These are phyloP conservation scores for Aristolochia californica DNA, from an alignment of 164 flowering plant species.

Conservation along the genomic window DNA sequence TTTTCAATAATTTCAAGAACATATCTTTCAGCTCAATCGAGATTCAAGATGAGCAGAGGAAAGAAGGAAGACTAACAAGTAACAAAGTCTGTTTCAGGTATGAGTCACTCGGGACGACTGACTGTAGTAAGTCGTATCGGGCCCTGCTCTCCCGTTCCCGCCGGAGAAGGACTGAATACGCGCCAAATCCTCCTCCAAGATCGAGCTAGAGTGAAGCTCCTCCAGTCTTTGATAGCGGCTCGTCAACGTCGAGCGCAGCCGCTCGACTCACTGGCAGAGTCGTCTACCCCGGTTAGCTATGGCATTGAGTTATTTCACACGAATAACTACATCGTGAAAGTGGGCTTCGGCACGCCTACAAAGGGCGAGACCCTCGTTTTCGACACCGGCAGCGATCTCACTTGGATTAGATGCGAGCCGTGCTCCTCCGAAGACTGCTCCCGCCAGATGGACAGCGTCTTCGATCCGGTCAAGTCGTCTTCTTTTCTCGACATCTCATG, in stretches of 20 bases:
- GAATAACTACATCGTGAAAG: slow-evolving; percentile 1
- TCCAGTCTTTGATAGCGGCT: slow-evolving; percentile 15
- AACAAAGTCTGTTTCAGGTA: not conserved
- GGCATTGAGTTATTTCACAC: not conserved
- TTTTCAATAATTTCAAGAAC: not conserved
- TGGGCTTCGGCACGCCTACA: slow-evolving; percentile 5
- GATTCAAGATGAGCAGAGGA: too few species aligned
- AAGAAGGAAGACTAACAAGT: not conserved
- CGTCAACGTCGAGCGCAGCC: too few species aligned
- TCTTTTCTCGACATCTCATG: not conserved
- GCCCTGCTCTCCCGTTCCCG: slow-evolving; percentile 28
- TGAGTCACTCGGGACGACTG: slow-evolving; percentile 1
- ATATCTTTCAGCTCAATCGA: too few species aligned
- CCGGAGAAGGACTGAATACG: slow-evolving; percentile 4
- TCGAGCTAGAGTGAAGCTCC: slow-evolving; percentile 34
- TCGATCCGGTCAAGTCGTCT: not conserved
- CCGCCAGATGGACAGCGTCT: not conserved
- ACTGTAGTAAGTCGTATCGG: slow-evolving; percentile 37
- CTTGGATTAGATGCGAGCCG: slow-evolving; percentile 5
- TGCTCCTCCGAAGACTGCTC: not conserved
- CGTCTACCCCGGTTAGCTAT: too few species aligned
- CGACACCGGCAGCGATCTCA: slow-evolving; percentile 8
- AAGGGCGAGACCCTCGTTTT: slow-evolving; percentile 1
- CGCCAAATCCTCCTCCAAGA: slow-evolving; percentile 35
- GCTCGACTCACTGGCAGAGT: too few species aligned